phyloP scores from a whole-genome alignment of 2,329 filamentous ascomycete species.

The Trichophyton benhamiae region DNA sequence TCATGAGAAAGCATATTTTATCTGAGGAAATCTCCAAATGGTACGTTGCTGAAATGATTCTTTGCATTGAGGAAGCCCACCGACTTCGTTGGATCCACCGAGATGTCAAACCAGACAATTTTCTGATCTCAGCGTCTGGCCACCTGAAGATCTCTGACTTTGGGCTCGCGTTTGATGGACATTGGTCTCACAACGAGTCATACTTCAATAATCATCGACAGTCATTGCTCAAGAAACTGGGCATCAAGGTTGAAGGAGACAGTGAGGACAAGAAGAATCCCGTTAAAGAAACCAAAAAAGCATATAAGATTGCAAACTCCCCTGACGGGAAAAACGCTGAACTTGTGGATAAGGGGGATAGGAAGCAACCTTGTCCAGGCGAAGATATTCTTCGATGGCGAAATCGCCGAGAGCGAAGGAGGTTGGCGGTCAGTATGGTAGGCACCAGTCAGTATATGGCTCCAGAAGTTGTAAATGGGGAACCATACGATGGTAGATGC shows the following conservation, averaged over 20 bases:
- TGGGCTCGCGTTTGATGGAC: constrained; percentile 84
- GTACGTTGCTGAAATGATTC: constrained; percentile 90
- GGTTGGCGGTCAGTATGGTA: constrained; percentile 71
- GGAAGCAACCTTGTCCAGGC: constrained; percentile 17
- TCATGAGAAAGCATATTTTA: constrained; percentile 75
- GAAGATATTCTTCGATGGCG: constrained; percentile 56
- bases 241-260: constrained; percentile 63
- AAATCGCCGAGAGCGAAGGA: constrained; percentile 55
- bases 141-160: constrained; percentile 96
- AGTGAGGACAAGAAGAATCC: constrained; percentile 51
- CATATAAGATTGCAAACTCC: background rate
- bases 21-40: constrained; percentile 67
- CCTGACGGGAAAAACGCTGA: background rate
- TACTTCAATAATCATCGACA: constrained; percentile 81
- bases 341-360: constrained; percentile 24
- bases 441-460: constrained; percentile 98
- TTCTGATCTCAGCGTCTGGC: constrained; percentile 74
- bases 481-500: constrained; percentile 79
- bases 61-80: constrained; percentile 88
- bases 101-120: constrained; percentile 96
- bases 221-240: constrained; percentile 61
- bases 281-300: constrained; percentile 23
- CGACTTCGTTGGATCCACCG: constrained; percentile 81
- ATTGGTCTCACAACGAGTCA: constrained; percentile 81
- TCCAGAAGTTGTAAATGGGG: constrained; percentile 74